Percentiles rank a stretch among this genome's conserved stretches.
phyloP scores from a whole-genome alignment of 2,329 filamentous ascomycete species.

The Didymella arachidicola region DNA sequence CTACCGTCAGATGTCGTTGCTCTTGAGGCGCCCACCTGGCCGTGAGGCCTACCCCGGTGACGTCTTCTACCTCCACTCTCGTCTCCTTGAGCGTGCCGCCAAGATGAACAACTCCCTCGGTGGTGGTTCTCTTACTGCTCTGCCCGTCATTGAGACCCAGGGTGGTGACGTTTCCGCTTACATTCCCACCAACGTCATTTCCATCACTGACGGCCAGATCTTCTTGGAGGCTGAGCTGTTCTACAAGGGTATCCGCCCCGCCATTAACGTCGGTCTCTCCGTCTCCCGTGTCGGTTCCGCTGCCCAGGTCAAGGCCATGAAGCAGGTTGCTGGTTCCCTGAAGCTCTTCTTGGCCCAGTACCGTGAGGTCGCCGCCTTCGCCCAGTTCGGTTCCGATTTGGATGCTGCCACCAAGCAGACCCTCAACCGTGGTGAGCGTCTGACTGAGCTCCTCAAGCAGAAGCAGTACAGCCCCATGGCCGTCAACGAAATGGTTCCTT shows the following conservation, averaged over 20 bases:
- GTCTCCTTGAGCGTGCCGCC: constrained; percentile 98
- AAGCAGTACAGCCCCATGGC: constrained; percentile 99
- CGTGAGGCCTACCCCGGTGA: constrained; percentile 99
- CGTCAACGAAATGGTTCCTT: constrained; percentile 99
- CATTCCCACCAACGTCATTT: constrained; percentile 99
- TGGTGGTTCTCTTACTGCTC: constrained; percentile 94
- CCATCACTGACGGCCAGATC: constrained; percentile 99
- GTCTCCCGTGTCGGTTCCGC: constrained; percentile 99
- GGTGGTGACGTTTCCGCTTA: constrained; percentile 99
- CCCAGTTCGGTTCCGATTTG: constrained; percentile 99
- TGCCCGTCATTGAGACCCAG: constrained; percentile 96
- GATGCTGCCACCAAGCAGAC: constrained; percentile 99
- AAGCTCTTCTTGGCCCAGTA: constrained; percentile 99
- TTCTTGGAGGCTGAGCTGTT: constrained; percentile 99
- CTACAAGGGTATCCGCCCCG: constrained; percentile 99
- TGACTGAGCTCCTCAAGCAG: constrained; percentile 99
- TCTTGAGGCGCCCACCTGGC: constrained; percentile 95
- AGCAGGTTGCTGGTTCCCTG: constrained; percentile 99
- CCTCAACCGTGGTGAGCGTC: constrained; percentile 95
- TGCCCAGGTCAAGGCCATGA: constrained; percentile 99
- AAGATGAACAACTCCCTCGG: constrained; percentile 98
- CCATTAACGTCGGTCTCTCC: constrained; percentile 99
- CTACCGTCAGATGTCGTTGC: constrained; percentile 99
- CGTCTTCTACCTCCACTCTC: constrained; percentile 59
- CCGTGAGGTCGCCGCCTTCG: constrained; percentile 99